Conservation (phyloP, 192 early-diverging fungal species). For the Coemansia sp. region DNA sequence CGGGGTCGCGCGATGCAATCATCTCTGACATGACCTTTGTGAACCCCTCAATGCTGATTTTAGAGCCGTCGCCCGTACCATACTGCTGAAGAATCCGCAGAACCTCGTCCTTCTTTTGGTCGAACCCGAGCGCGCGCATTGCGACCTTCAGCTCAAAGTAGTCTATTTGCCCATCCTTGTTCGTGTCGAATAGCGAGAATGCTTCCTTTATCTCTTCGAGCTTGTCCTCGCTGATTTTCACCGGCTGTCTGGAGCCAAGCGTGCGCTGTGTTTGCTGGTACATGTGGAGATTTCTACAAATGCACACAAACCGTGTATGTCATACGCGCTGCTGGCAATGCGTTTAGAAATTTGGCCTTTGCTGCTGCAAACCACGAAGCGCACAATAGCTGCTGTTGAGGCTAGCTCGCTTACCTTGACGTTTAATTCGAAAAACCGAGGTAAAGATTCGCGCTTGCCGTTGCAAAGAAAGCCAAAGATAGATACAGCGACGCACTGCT, state of each 20-base stretch:
- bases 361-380: neutral
- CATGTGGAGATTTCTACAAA: slow-evolving; percentile 1
- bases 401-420: neutral
- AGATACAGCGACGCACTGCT: neutral
- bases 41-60: slow-evolving; percentile 71
- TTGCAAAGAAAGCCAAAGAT: neutral
- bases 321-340: neutral
- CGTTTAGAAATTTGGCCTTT: neutral
- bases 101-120: slow-evolving; percentile 79
- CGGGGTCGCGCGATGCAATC: slow-evolving; percentile 69
- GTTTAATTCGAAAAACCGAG: neutral
- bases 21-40: slow-evolving; percentile 65
- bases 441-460: neutral
- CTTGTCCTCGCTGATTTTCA: slow-evolving; percentile 66
- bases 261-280: slow-evolving; percentile 13
- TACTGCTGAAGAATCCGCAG: slow-evolving; percentile 64
- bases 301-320: neutral
- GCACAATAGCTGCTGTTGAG: neutral
- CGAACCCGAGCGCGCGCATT: slow-evolving; percentile 82
- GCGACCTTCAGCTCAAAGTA: slow-evolving; percentile 86
- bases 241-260: slow-evolving; percentile 1
- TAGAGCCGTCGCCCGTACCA: slow-evolving; percentile 55
- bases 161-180: slow-evolving; percentile 69
- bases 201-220: slow-evolving; percentile 63
- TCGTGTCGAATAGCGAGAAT: slow-evolving; percentile 62